Conservation (phyloP, 257 asterid genomes). For the Solanum infundibuliforme region DNA sequence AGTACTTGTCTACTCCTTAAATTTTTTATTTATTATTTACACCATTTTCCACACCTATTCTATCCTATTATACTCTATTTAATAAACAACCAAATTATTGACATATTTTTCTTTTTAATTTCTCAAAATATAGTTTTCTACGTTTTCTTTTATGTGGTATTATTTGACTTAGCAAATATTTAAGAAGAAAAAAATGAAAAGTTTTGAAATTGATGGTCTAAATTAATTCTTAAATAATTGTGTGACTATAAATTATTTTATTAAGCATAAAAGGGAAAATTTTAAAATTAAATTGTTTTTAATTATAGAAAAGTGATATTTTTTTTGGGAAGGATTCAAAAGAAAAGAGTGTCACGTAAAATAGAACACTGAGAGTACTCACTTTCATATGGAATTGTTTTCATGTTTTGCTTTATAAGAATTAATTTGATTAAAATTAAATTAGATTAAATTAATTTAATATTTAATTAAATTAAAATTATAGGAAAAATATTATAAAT, state of each 20-base stretch:
- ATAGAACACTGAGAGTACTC: background rate
- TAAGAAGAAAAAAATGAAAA: too few relatives aligned
- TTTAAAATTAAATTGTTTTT: too few relatives aligned
- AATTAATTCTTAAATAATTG: accelerated
- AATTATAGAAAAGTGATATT: background rate
- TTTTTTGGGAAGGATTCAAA: accelerated
- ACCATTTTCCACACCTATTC: background rate
- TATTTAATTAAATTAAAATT: too few relatives aligned
- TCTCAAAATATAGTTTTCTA: background rate
- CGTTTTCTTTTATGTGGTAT: background rate
- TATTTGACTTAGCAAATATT: background rate
- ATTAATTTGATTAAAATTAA: background rate
- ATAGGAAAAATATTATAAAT: too few relatives aligned
- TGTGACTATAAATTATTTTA: background rate
- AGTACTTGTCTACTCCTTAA: background rate
- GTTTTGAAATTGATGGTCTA: background rate
- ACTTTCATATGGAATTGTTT: background rate
- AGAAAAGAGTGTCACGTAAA: too few relatives aligned
- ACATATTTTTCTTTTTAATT: background rate
- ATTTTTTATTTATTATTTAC: background rate
- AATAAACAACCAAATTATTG: background rate
- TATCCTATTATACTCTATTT: background rate
- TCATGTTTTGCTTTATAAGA: background rate
- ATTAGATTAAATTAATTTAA: too few relatives aligned
- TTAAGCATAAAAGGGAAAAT: accelerated